Base-by-base conservation (phyloP, 805 yeast species). In the Saturnispora mendoncae region DNA sequence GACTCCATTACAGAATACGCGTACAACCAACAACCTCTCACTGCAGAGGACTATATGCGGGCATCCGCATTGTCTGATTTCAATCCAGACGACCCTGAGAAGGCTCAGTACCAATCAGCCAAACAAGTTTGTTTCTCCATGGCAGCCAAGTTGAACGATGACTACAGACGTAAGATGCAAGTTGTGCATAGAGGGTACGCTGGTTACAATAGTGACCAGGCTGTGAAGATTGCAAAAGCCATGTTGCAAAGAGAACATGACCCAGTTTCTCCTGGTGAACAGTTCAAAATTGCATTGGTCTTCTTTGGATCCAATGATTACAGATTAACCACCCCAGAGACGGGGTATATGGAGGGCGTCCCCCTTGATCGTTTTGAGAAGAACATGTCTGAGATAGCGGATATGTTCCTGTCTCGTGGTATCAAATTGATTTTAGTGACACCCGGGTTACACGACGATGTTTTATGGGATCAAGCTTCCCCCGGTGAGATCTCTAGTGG, bases 261-360 rank as follows among this genome's bases (percentile, higher is more conserved):
- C 42, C 28, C 42, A 12, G 49, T 42, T 20, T 53, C 58, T 1
- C 61, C 48, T 8, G 51, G 43, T 4, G 55, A 58, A 30, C 54
- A 57, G 44, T 60, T 74, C 41, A 51, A 49, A 33, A 25, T 58
- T 9, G 64, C 76, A 45, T 72, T 76, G 6, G 61, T 85, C 3
- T 85, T 81, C 55, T 76, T 84, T 50, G 95, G 95, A 3, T 72
- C 94, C 15, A 86, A 86, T 54, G 96, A 86, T 55, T 67, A 71
- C 7, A 47, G 61, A 4, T 12, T 27, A 5, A 33, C 33, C 6
- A 54, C 53, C 5, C 65, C 57, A 1, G 70, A 68, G 4, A 53
- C 54, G 3, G 78, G 74, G 50, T 46, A 50, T 36, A 38, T 26
- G 6, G 59, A 54, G 36, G 54, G 49, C 39, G 85, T 84, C 8